Percentiles rank a stretch among this genome's conserved stretches.
Conservation (phyloP, 768 basidiomycete genomes). For the Pisolithus microcarpus region DNA sequence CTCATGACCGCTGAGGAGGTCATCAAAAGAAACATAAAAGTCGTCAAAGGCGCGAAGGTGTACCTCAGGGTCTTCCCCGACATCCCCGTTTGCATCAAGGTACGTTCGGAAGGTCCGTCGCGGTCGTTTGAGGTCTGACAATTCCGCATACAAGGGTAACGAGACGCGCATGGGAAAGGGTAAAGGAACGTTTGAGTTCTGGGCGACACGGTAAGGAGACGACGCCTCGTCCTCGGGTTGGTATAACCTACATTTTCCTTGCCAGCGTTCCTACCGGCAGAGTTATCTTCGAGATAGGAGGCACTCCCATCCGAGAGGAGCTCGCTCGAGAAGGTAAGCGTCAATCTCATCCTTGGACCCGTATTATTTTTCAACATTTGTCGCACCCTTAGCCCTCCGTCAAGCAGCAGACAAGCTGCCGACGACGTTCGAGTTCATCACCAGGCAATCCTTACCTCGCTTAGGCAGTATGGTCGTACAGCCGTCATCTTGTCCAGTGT, state of each 20-base stretch:
- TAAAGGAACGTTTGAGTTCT: conserved; percentile 95
- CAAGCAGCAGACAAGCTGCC: conserved; percentile 87
- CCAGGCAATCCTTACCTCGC: conserved; percentile 57
- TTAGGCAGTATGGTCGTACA: conserved; percentile 60
- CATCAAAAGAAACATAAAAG: conserved; percentile 83
- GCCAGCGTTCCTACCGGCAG: conserved; percentile 77
- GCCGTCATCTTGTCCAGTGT: conserved; percentile 15
- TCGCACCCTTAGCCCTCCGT: conserved; percentile 55
- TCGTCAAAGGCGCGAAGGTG: conserved; percentile 81
- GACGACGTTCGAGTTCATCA: conserved; percentile 82
- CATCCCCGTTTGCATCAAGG: conserved; percentile 96
- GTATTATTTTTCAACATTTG: background rate
- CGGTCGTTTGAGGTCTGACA: background rate
- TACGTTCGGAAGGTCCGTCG: conserved; percentile 23
- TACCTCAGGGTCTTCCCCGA: conserved; percentile 92
- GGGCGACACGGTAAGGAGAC: conserved; percentile 73
- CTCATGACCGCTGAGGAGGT: conserved; percentile 81
- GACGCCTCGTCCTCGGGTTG: background rate
- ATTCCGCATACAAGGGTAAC: conserved; percentile 57
- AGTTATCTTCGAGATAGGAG: conserved; percentile 92
- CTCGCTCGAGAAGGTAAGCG: conserved; percentile 80
- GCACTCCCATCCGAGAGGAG: conserved; percentile 82
- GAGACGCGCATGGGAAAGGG: conserved; percentile 99
- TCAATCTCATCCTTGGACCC: background rate
- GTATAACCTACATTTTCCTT: background rate